Base-by-base conservation (phyloP, 768 basidiomycete species). In the Suillus brevipes region DNA sequence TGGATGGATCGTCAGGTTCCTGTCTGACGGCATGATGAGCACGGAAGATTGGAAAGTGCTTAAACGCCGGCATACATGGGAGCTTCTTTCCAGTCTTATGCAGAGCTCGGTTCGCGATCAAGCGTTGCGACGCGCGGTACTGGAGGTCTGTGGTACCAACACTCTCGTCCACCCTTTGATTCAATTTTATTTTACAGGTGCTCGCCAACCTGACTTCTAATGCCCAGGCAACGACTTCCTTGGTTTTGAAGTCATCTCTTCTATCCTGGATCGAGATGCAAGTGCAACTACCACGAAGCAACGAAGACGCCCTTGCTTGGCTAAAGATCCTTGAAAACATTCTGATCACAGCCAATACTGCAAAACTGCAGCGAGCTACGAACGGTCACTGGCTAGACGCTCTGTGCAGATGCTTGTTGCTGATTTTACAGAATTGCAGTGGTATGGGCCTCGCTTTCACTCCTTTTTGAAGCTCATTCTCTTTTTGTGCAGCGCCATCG, bases 221-320 rank as follows among this genome's bases (percentile, higher is more conserved):
- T 69, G 68, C 77, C 0, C 86, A 89, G 67, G 93, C 93, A 0
- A 83, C 87, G 8, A 86, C 82, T 13, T 89, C 90, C 0, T 80
- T 97, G 50, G 78, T 94, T 13, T 80, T 92, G 59, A 89, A 89
- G 68, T 88, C 89, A 0, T 84, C 86, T 1, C 79, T 96, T 9
- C 77, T 97, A 3, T 76, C 88, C 0, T 98, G 95, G 95, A 87
- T 96, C 31, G 88, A 91, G 72, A 87, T 91, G 77, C 91, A 93
- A 69, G 71, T 92, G 10, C 53, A 58, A 42, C 62, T 66, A 14
- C 62, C 31, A 2, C 28, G 52, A 1, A 65, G 68, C n/a, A 76
- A 74, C 0, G 84, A 87, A 65, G 40, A 59, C 40, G 76, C 77
- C 10, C 70, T 88, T 14, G 85, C 84, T 6, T 93, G 90, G 89